Base-by-base conservation (phyloP, 495 filamentous ascomycete species). In the Rostrohypoxylon terebratum region DNA sequence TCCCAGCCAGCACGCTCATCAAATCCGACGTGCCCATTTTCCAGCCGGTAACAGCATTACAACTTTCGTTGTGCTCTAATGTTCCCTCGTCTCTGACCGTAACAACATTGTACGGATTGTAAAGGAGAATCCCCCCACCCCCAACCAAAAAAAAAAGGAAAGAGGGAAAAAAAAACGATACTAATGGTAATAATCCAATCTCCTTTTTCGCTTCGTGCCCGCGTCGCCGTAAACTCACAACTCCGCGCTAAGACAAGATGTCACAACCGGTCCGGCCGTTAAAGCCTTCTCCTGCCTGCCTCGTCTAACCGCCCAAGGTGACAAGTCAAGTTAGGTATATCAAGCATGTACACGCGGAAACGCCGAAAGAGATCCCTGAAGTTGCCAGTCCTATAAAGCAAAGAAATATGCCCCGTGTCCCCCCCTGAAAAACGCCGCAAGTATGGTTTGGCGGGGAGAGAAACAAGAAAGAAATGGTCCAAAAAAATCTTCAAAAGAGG, bases 221-320 rank as follows among this genome's bases (percentile, higher is more conserved):
- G 38, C n/a, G n/a, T 36, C 48, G 33, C 51, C 42, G 10, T 64
- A 54, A 21, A 21, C 44, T 31, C 62, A 42, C 61, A 73, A 73
- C 71, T 73, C 71, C 71, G 57, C 66, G 65, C 65, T 68, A 65
- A 62, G 60, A 23, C 28, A 64, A 66, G 47, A 68, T 48, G 38
- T 36, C 47, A 68, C 31, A 69, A 40, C 60, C 48, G 14, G 36
- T 36, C 36, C 40, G 33, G 42, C 31, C 58, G 47, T n/a, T 48
- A n/a, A 20, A 51, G 38, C 13, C 16, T 25, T 28, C 14, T 18
- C 14, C 51, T 25, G 14, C 38, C 25, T 53, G 20, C 31, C 18
- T 60, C 60, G 60, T 65, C 70, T 61, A 66, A 48, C 71, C 21
- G 47, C 65, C 54, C 47, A 66, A 66, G 50, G 61, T 14, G 51